Evolutionary conservation across 225 moss, liverwort and hornwort genomes (phyloP).

Genomic region (Sphagnum contortum): DNA sequence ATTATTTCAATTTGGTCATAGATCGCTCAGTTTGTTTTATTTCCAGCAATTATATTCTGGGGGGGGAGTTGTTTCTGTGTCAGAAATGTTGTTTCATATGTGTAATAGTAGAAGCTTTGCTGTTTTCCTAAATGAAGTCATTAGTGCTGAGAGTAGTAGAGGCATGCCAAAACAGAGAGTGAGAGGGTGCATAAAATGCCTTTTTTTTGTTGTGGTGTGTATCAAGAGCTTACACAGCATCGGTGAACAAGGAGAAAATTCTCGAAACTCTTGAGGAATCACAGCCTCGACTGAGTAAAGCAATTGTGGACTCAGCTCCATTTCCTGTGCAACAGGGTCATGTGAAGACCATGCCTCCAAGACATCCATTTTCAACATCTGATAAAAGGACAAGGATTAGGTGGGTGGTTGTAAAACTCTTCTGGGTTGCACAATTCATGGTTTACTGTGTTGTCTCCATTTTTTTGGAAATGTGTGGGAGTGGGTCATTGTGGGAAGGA

Average conservation of each 20-base stretch:
- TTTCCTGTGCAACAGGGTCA: constrained; percentile 82
- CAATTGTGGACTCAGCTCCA: constrained; percentile 85
- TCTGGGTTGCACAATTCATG: too few relatives aligned
- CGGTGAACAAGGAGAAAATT: constrained; percentile 88
- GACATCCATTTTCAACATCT: constrained; percentile 38
- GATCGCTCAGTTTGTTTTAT: too few relatives aligned
- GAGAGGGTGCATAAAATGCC: constrained; percentile 14
- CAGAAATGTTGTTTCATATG: not conserved
- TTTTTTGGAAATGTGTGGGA: too few relatives aligned
- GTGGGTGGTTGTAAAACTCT: constrained; percentile 10
- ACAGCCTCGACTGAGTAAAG: constrained; percentile 84
- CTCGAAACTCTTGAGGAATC: constrained; percentile 96
- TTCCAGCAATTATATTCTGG: too few relatives aligned
- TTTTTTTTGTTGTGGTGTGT: constrained; percentile 10
- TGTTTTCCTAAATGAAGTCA: too few relatives aligned
- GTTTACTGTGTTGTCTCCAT: too few relatives aligned
- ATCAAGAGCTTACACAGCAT: constrained; percentile 87
- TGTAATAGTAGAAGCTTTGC: too few relatives aligned
- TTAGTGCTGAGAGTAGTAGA: not conserved
- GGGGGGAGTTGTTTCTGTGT: not conserved
- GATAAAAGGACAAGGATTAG: constrained; percentile 70
- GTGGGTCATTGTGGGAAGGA: too few relatives aligned
- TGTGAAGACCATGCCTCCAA: constrained; percentile 39
- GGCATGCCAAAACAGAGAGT: constrained; percentile 16
- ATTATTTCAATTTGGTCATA: too few relatives aligned